Base-by-base conservation (phyloP, 139 green algal genomes). In the Diplosphaera chodatii region DNA sequence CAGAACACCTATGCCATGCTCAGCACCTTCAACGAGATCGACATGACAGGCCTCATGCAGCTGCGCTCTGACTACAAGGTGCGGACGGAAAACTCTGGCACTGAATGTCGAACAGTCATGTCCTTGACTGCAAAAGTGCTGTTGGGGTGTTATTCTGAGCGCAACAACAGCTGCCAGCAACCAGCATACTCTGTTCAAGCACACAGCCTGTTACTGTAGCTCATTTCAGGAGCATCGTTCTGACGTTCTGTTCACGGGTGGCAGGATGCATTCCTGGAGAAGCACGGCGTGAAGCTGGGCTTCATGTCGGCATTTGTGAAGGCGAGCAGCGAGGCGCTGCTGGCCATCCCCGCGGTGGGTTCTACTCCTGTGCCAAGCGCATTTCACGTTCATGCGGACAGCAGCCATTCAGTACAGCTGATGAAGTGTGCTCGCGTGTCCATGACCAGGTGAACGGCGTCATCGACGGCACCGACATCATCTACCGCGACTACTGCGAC, bases 281-380 rank as follows among this genome's bases (percentile, higher is more conserved):
- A 89, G 80, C 94, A 99, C 81, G 93, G 92, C 37, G 93, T 97
- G 63, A 99, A 99, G 86, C 84, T 99, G 40, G 95, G 96, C 76
- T 98, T 99, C 85, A 99, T 99, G 96, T 93, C 81, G 1, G 93
- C 91, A 0, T 99, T 99, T 80, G 89, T 99, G 41, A 97, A 97
- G 89, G 95, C 94, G 21, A 73, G 89, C 0, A 85, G 85, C 0
- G 81, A 89, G 27, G 94, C 95, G 27, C 77, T 99, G 64, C 77
- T 90, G 70, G 78, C 91, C 71, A 87, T 97, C 28, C 93, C 93
- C 0, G 86, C 91, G 1, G 93, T 96, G 37, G n/a, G n/a, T n/a
- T n/a, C n/a, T n/a, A n/a, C n/a, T n/a, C n/a, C n/a, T n/a, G n/a
- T n/a, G n/a, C n/a, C n/a, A n/a, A n/a, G n/a, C n/a, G n/a, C n/a